Percentiles rank a stretch among this genome's conserved stretches.
Evolutionary conservation across 441 rosid genomes (phyloP).

Genomic region (Populus tomentosa): DNA sequence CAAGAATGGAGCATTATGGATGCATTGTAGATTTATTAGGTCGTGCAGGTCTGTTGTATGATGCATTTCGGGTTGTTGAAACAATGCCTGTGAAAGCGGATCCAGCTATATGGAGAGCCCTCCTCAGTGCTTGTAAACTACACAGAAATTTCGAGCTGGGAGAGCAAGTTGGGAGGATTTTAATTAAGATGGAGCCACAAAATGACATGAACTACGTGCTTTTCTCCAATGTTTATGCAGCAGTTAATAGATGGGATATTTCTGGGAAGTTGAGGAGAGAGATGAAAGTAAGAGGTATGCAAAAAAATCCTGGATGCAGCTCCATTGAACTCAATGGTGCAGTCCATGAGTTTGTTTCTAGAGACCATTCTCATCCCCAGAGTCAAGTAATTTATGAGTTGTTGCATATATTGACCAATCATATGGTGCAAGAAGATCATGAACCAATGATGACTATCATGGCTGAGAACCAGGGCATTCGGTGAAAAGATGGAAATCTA

Average conservation of each 20-base stretch:
- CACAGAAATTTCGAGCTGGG: slow-evolving; percentile 44
- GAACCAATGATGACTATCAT: neutral
- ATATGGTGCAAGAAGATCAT: slow-evolving; percentile 1
- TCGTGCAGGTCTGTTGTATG: slow-evolving; percentile 58
- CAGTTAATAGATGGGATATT: slow-evolving; percentile 21
- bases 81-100: slow-evolving; percentile 48
- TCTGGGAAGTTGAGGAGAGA: slow-evolving; percentile 22
- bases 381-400: slow-evolving; percentile 8
- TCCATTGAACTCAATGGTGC: slow-evolving; percentile 19
- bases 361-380: slow-evolving; percentile 14
- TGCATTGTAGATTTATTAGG: slow-evolving; percentile 63
- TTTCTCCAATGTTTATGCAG: slow-evolving; percentile 33
- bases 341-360: slow-evolving; percentile 26
- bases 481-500: neutral
- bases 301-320: slow-evolving; percentile 26
- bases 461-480: neutral
- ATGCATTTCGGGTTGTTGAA: slow-evolving; percentile 39
- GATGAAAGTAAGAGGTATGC: slow-evolving; percentile 22
- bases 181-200: slow-evolving; percentile 39
- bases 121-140: slow-evolving; percentile 58
- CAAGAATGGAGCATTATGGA: slow-evolving; percentile 59
- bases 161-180: slow-evolving; percentile 31
- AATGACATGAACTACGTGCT: slow-evolving; percentile 61
- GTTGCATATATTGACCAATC: slow-evolving; percentile 11
- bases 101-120: slow-evolving; percentile 56